A percentile compares a stretch with the other conserved stretches of the same genome.
Conservation (phyloP, 208 protist species). For the Trypanosoma grayi region DNA sequence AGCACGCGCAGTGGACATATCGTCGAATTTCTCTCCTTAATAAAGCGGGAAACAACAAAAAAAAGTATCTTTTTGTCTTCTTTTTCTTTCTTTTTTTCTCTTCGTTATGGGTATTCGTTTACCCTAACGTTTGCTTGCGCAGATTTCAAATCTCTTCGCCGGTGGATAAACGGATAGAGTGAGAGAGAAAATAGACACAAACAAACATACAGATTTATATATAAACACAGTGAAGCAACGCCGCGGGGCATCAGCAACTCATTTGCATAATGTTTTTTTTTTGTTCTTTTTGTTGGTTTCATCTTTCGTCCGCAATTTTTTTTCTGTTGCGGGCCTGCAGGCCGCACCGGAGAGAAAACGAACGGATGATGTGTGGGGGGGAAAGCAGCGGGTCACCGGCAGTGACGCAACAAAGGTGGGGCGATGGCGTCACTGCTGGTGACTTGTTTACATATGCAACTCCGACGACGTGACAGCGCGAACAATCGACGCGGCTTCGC, state of each 20-base stretch:
- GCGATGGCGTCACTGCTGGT: neutral
- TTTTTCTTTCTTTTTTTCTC: slow-evolving; percentile 13
- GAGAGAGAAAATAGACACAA: slow-evolving; percentile 3
- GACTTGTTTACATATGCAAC: neutral
- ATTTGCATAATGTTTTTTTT: slow-evolving; percentile 4
- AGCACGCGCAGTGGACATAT: slow-evolving; percentile 27
- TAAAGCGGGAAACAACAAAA: neutral
- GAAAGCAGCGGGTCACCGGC: too few species aligned
- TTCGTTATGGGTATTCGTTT: neutral
- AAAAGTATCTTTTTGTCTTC: neutral
- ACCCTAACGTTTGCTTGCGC: slow-evolving; percentile 1
- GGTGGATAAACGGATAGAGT: neutral
- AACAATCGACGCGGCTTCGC: slow-evolving; percentile 55
- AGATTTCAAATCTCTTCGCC: neutral
- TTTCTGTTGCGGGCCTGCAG: too few species aligned
- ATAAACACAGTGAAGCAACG: too few species aligned
- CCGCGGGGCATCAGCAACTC: too few species aligned
- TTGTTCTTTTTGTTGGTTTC: too few species aligned
- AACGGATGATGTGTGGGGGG: too few species aligned
- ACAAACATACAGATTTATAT: too few species aligned
- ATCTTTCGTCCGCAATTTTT: too few species aligned
- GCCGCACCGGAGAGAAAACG: too few species aligned
- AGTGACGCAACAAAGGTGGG: neutral
- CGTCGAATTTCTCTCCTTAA: slow-evolving; percentile 1
- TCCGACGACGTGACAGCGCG: slow-evolving; percentile 37